Evolutionary conservation across 2,329 filamentous ascomycete genomes (phyloP).

Genomic region (Huntiella savannae): DNA sequence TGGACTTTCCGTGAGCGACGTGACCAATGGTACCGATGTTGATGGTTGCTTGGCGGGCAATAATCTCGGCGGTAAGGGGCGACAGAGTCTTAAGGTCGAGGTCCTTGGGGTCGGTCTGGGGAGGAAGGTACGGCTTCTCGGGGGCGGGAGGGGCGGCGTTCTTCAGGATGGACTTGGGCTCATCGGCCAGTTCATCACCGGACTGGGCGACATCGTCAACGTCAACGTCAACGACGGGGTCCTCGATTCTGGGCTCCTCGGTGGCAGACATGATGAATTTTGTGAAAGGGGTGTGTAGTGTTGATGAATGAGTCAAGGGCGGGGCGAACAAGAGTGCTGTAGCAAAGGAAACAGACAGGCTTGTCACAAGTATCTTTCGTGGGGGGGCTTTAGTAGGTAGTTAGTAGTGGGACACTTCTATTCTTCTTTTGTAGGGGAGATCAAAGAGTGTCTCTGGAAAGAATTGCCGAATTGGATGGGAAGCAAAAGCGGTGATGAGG

Average conservation of each 20-base stretch:
- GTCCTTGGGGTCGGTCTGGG: conserved; percentile 81
- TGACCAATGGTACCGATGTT: conserved; percentile 98
- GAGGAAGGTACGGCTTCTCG: conserved; percentile 38
- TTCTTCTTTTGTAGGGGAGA: background rate
- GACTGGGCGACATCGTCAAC: conserved; percentile 33
- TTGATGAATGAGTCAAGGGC: conserved; percentile 11
- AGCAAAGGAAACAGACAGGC: conserved; percentile 1
- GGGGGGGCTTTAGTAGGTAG: background rate
- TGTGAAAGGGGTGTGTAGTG: conserved; percentile 3
- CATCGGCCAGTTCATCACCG: conserved; percentile 33
- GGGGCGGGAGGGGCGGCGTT: conserved; percentile 33
- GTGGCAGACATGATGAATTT: conserved; percentile 29
- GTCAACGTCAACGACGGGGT: conserved; percentile 34
- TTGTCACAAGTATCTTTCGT: conserved; percentile 2
- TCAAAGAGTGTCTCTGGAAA: background rate
- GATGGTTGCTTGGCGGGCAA: conserved; percentile 92
- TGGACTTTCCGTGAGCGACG: conserved; percentile 97
- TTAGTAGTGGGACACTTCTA: background rate
- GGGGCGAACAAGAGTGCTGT: conserved; percentile 2
- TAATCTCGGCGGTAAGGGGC: conserved; percentile 88
- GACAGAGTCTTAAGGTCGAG: conserved; percentile 65
- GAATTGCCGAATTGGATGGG: background rate
- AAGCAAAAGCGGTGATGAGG: background rate
- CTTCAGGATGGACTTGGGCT: conserved; percentile 74
- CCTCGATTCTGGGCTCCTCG: conserved; percentile 47